Conservation (phyloP, 2,329 filamentous ascomycete genomes). For the Parastagonospora nodorum region DNA sequence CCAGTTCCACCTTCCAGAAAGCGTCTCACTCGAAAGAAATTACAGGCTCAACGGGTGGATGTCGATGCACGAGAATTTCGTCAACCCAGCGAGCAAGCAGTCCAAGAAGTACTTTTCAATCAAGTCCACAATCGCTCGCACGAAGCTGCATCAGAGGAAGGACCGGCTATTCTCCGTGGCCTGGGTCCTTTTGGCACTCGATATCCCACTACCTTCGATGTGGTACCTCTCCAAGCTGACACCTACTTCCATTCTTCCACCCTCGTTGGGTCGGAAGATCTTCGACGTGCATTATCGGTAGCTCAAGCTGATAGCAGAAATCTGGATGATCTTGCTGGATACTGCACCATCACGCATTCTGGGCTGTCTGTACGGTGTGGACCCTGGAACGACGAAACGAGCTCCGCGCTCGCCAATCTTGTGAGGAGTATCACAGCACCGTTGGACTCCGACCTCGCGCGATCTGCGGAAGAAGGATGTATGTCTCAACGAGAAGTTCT, state of each 20-base stretch:
- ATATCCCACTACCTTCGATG: slow-evolving; percentile 60
- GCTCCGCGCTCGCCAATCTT: slow-evolving; percentile 41
- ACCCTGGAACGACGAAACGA: slow-evolving; percentile 62
- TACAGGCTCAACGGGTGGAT: slow-evolving; percentile 53
- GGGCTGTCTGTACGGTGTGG: slow-evolving; percentile 52
- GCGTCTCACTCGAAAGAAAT: slow-evolving; percentile 48
- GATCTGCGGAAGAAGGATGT: neutral
- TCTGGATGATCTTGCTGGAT: slow-evolving; percentile 50
- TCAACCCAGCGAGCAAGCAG: slow-evolving; percentile 47
- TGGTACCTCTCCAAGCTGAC: slow-evolving; percentile 54
- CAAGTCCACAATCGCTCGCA: slow-evolving; percentile 1
- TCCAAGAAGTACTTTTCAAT: slow-evolving; percentile 18
- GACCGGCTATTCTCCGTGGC: slow-evolving; percentile 41
- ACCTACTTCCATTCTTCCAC: slow-evolving; percentile 62
- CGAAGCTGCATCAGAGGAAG: slow-evolving; percentile 6
- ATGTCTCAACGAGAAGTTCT: slow-evolving; percentile 3
- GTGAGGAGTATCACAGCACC: slow-evolving; percentile 11
- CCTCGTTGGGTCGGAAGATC: slow-evolving; percentile 63
- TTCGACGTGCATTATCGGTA: slow-evolving; percentile 50
- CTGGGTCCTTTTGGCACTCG: slow-evolving; percentile 55
- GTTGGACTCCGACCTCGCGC: neutral
- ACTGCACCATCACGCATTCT: slow-evolving; percentile 45
- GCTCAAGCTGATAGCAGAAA: slow-evolving; percentile 34
- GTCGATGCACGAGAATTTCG: slow-evolving; percentile 52
- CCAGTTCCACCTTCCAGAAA: slow-evolving; percentile 17